phyloP scores from a whole-genome alignment of 306 rosid species.

The Echinosophora koreensis region DNA sequence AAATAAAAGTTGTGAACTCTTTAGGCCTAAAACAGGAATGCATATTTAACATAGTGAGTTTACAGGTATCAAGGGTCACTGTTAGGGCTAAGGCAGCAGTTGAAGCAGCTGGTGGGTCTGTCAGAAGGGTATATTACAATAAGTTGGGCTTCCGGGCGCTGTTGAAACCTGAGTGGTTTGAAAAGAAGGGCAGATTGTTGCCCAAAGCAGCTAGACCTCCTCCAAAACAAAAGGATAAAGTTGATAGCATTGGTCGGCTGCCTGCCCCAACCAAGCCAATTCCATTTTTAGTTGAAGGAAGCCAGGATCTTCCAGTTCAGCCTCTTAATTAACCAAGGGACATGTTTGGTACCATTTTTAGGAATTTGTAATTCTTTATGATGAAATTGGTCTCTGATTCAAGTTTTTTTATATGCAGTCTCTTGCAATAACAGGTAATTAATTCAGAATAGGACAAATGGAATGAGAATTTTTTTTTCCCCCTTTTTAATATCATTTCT shows the following conservation, averaged over 20 bases:
- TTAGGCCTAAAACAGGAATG: conserved; percentile 12
- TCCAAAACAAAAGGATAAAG: conserved; percentile 83
- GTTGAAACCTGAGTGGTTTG: conserved; percentile 92
- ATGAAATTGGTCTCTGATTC: conserved; percentile 3
- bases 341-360: conserved; percentile 30
- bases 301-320: conserved; percentile 45
- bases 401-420: conserved; percentile 36
- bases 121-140: conserved; percentile 87
- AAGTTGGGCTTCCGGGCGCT: conserved; percentile 86
- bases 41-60: conserved; percentile 31
- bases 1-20: no score
- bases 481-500: conserved; percentile 12
- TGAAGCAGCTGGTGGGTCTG: conserved; percentile 94
- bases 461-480: conserved; percentile 19
- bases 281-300: conserved; percentile 70
- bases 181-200: conserved; percentile 91
- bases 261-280: conserved; percentile 94
- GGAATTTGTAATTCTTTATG: conserved; percentile 34
- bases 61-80: conserved; percentile 92
- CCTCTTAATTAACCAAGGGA: conserved; percentile 40
- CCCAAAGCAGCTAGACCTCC: conserved; percentile 98
- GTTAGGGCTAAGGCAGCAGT: conserved; percentile 90
- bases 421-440: conserved; percentile 26
- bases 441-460: conserved; percentile 34
- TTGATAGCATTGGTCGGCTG: conserved; percentile 90